Evolutionary conservation across 768 basidiomycete genomes (phyloP).

Genomic region (Boletus subcaerulescens): DNA sequence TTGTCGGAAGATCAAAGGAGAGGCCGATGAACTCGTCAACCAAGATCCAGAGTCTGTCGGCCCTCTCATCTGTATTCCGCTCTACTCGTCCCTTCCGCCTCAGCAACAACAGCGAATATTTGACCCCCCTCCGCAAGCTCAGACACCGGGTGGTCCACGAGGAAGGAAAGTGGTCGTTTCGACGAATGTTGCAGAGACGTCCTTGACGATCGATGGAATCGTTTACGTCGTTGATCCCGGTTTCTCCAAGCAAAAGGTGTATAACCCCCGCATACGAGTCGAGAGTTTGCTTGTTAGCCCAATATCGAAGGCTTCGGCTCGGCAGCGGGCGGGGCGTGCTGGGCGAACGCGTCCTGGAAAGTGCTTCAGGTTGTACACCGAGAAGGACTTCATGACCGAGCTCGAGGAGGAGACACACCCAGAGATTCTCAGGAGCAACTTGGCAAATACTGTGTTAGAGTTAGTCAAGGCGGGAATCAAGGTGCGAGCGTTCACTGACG

Average conservation of each 20-base stretch:
- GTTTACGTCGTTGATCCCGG: constrained; percentile 99
- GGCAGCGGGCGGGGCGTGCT: constrained; percentile 94
- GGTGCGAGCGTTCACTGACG: constrained; percentile 34
- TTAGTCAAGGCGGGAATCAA: constrained; percentile 93
- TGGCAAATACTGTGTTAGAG: constrained; percentile 91
- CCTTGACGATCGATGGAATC: constrained; percentile 96
- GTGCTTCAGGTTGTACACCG: constrained; percentile 95
- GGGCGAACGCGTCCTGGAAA: constrained; percentile 96
- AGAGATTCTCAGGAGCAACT: constrained; percentile 90
- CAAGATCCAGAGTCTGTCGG: constrained; percentile 75
- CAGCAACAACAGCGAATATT: constrained; percentile 97
- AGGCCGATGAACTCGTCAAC: constrained; percentile 80
- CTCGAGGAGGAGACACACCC: constrained; percentile 97
- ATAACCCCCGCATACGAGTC: constrained; percentile 95
- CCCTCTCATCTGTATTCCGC: constrained; percentile 84
- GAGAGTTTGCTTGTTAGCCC: constrained; percentile 91
- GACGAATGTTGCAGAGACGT: constrained; percentile 98
- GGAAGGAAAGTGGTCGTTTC: constrained; percentile 94
- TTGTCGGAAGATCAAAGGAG: constrained; percentile 87
- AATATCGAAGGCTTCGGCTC: constrained; percentile 95
- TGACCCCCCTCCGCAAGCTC: constrained; percentile 74
- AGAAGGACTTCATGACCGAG: constrained; percentile 94
- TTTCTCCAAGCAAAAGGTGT: constrained; percentile 97
- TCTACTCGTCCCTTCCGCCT: constrained; percentile 94
- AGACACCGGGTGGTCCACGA: constrained; percentile 62